Conservation (phyloP, 495 filamentous ascomycete genomes). For the Podospora didyma region DNA sequence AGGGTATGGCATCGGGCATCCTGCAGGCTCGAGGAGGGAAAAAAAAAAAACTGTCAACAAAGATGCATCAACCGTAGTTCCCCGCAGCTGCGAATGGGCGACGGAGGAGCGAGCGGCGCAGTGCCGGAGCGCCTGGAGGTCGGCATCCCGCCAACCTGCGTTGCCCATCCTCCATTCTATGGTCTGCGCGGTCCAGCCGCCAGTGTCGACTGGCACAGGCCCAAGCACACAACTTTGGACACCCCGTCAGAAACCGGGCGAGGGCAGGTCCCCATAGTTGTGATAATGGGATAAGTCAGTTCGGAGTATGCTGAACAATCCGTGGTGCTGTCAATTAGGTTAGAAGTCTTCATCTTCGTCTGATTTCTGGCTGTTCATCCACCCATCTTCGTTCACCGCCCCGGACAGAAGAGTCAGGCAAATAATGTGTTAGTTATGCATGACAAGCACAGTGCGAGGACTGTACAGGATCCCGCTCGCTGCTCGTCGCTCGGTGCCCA, state of each 20-base stretch:
- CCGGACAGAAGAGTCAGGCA: conserved; percentile 6
- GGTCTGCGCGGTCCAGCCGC: not conserved
- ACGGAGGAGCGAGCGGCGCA: not conserved
- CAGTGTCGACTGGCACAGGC: not conserved
- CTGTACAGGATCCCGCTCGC: conserved; percentile 9
- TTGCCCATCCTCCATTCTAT: no score
- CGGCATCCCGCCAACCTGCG: not conserved
- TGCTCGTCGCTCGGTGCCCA: no score
- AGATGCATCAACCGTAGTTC: not conserved
- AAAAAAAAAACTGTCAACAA: conserved; percentile 1
- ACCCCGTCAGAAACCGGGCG: not conserved
- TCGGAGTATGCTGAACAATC: conserved; percentile 3
- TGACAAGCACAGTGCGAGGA: conserved; percentile 15
- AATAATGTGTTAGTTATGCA: conserved; percentile 20
- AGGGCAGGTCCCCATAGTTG: no score
- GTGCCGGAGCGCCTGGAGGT: not conserved
- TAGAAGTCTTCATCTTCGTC: conserved; percentile 10
- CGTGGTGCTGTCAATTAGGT: not conserved
- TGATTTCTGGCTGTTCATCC: not conserved
- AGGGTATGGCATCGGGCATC: conserved; percentile 10
- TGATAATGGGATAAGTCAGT: not conserved
- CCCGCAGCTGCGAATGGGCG: not conserved
- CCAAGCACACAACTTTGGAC: not conserved
- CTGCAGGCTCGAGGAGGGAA: conserved; percentile 25
- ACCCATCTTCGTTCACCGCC: conserved; percentile 9